Conservation (phyloP, 257 asterid species). For the Coffea eugenioides region DNA sequence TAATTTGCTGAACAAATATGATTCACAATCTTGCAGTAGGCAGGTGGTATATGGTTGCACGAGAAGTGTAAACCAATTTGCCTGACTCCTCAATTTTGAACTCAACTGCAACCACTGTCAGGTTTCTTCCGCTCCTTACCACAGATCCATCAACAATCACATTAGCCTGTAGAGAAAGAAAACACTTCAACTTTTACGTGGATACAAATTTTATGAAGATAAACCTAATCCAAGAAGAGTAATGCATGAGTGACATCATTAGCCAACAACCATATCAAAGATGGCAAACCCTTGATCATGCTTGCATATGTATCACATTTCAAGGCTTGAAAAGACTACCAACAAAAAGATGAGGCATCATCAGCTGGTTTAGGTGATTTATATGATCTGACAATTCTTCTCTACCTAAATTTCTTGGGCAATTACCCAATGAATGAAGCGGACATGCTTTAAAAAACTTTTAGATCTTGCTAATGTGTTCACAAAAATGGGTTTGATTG, state of each 20-base stretch:
- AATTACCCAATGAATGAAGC: not conserved
- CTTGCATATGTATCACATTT: not conserved
- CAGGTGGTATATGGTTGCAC: constrained; percentile 64
- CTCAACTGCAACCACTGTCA: constrained; percentile 60
- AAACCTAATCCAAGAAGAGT: not conserved
- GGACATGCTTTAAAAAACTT: not conserved
- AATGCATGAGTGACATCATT: not conserved
- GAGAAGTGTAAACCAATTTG: constrained; percentile 53
- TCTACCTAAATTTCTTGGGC: too few relatives aligned
- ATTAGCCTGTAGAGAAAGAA: constrained; percentile 44
- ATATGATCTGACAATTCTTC: too few relatives aligned
- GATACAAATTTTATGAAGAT: not conserved
- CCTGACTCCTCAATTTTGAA: constrained; percentile 60
- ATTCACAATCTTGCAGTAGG: constrained; percentile 66
- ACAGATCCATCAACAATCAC: constrained; percentile 59
- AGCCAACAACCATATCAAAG: not conserved
- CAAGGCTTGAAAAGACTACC: too few relatives aligned
- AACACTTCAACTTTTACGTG: constrained; percentile 12
- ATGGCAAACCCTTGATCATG: not conserved
- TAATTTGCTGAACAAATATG: not conserved
- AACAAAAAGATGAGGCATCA: too few relatives aligned
- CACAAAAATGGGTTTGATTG: too few relatives aligned
- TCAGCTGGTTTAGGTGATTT: too few relatives aligned
- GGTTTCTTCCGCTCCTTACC: constrained; percentile 77
- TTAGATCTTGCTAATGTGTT: too few relatives aligned